These are phyloP conservation scores for Astrothelium macrocarpum DNA, from an alignment of 495 filamentous ascomycete genomes.

Conservation along the genomic window DNA sequence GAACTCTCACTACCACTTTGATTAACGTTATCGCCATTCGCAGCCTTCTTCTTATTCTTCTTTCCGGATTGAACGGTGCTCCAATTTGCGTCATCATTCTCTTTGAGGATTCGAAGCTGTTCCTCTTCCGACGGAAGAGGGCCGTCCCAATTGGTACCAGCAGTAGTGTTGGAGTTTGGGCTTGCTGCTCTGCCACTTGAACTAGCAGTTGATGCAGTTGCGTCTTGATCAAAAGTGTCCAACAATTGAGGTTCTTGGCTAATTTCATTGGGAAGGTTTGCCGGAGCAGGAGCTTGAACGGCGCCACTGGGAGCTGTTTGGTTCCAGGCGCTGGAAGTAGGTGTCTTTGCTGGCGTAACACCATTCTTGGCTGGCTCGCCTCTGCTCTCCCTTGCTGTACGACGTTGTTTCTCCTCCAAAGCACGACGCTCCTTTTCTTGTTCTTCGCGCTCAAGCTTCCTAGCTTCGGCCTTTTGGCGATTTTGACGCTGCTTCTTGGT, in stretches of 20 bases:
- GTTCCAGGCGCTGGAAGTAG: constrained; percentile 54
- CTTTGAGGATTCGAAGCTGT: constrained; percentile 43
- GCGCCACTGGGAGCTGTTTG: constrained; percentile 23
- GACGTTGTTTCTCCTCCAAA: constrained; percentile 67
- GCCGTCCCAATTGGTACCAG: constrained; percentile 27
- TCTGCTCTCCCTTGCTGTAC: constrained; percentile 67
- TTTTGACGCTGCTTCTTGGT: constrained; percentile 91
- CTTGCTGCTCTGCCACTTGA: constrained; percentile 24
- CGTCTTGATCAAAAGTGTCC: constrained; percentile 62
- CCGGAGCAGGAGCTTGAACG: constrained; percentile 30
- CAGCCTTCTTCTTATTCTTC: constrained; percentile 2
- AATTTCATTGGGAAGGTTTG: constrained; percentile 9
- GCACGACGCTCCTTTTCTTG: constrained; percentile 63
- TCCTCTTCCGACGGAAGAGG: constrained; percentile 59
- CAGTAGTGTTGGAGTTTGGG: constrained; percentile 35
- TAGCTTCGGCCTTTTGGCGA: constrained; percentile 66
- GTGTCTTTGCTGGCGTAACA: constrained; percentile 46
- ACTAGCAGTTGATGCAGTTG: constrained; percentile 28
- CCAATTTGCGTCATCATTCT: constrained; percentile 49
- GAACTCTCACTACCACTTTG: not conserved
- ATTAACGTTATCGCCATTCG: not conserved
- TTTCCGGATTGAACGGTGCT: constrained; percentile 45
- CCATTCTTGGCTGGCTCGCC: constrained; percentile 67
- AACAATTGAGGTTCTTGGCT: constrained; percentile 46
- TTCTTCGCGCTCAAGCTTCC: constrained; percentile 59